Evolutionary conservation across 495 filamentous ascomycete species (phyloP), one percentile per base, ranked within the genome.

Genomic region (Xylona heveae): DNA sequence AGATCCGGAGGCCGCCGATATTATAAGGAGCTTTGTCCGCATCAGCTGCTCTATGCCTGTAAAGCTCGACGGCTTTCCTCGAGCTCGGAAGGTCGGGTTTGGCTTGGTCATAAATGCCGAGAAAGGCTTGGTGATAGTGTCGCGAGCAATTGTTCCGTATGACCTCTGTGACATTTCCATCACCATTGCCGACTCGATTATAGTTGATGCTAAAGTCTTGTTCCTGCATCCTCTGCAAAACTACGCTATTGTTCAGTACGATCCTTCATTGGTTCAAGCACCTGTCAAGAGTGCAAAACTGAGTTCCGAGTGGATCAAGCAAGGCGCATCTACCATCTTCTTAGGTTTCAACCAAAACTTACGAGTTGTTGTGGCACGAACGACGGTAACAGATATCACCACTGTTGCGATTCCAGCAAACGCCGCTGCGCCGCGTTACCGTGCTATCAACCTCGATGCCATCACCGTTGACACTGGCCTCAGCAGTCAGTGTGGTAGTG

Each of bases 161-260:
- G 81, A 99, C 51, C 63, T 99, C 14, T 94, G 85, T 49, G 88
- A 99, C 49, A 85, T 99, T 42, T 77, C 71, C 35, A 64, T 95
- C 47, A 93, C 83, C 5, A 80, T 99, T 34, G 88, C 88, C 10
- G 90, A 99, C 44, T 91, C 82, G 9, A 76, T 95, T 43, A 78
- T 94, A 33, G 78, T 95, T 10, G 74, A 78, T 35, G 88, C 78
- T 37, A 93, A 90, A 50, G 78, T 99, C 10, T 61, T 93, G 14
- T 99, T 99, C 60, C 63, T 99, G 57, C 88, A 99, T 51, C 88
- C 88, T n/a, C 59, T 95, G 19, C 90, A 94, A 47, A 99, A 99
- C 50, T 99, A 94, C 53, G 75, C 74, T 38, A 75, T 99, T 43
- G 66, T 99, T 35, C 77, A 90, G 52, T 99, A 95, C 47, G 88